Evolutionary conservation across 177 flowering plant genomes (phyloP), one percentile per base, ranked within the genome.

Genomic region (Tripterygium wilfordii): DNA sequence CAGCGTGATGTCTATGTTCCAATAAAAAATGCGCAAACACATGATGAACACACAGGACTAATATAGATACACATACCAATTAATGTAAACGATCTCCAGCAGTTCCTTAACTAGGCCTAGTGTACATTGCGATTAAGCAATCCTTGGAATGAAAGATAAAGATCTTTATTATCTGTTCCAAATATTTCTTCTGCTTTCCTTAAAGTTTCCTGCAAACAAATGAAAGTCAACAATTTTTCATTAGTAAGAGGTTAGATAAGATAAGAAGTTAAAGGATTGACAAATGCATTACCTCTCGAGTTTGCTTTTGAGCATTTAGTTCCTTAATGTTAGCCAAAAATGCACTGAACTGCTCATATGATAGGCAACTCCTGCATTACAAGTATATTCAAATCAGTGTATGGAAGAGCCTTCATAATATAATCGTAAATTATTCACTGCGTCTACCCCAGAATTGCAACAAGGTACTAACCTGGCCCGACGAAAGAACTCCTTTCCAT

Each of bases 401-500:
- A 10, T 27, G 9, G 4, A 28, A 35, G 36, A 16, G 10, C 48
- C n/a, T 17, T 33, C 5, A 22, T 5, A 29, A 18, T 42, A 37
- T 12, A 14, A 28, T 21, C 24, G 25, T n/a, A 60, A 25, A 30
- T 49, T 1, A 26, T 4, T 32, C 13, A 49, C 8, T 13, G 8
- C 1, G 48, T 14, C 32, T 29, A 22, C 12, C 9, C 29, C 17
- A 26, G 10, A 63, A 30, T 5, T 24, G 19, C n/a, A n/a, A n/a
- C n/a, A n/a, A 23, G 47, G 27, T 55, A 66, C 64, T 38, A 14
- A 86, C 99, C 97, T 79, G 28, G 97, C 96, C 61, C 77, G 96
- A 44, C 99, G 88, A 63, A 92, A 92, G 63, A 92, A 88, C 65
- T 89, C 99, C 63, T 92, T 92, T 46, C 99, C 99, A 77, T 92